A percentile compares a stretch with the other conserved stretches of the same genome.
phyloP scores from a whole-genome alignment of 805 yeast species.

The Hanseniaspora meyeri region DNA sequence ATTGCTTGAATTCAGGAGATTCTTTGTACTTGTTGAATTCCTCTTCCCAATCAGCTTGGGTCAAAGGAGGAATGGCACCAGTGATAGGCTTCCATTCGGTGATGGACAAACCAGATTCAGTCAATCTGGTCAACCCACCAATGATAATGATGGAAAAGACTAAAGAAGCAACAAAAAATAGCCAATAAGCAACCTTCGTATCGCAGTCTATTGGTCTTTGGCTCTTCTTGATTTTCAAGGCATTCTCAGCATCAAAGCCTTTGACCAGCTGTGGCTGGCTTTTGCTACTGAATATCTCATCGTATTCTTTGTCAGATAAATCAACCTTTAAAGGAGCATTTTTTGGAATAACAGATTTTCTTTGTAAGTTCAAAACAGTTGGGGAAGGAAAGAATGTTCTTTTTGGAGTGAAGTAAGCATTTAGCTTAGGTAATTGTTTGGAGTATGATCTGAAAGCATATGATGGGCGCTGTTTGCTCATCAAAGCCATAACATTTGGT shows the following conservation, averaged over 20 bases:
- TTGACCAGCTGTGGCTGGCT: neutral
- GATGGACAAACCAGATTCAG: conserved; percentile 90
- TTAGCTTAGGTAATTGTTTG: neutral
- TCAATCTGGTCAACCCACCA: conserved; percentile 89
- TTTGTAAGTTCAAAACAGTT: neutral
- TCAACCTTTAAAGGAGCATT: neutral
- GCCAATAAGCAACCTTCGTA: conserved; percentile 69
- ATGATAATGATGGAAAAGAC: conserved; percentile 93
- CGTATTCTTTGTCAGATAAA: conserved; percentile 3
- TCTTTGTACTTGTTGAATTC: conserved; percentile 72
- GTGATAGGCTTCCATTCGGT: conserved; percentile 99
- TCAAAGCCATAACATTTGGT: neutral
- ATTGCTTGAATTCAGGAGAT: conserved; percentile 81
- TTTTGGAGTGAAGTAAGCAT: neutral
- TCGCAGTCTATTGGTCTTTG: conserved; percentile 32
- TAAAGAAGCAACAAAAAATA: conserved; percentile 71
- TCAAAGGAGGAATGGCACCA: conserved; percentile 82
- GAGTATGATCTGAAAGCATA: neutral
- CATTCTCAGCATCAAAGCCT: neutral
- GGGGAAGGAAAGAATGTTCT: neutral
- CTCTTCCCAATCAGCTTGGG: conserved; percentile 66
- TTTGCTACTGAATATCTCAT: neutral
- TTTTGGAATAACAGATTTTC: neutral
- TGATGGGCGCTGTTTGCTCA: neutral
- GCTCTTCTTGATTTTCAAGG: conserved; percentile 16